A percentile compares a stretch with the other conserved stretches of the same genome.
Evolutionary conservation across 2,329 filamentous ascomycete genomes (phyloP).

Genomic region (Alternaria longipes): DNA sequence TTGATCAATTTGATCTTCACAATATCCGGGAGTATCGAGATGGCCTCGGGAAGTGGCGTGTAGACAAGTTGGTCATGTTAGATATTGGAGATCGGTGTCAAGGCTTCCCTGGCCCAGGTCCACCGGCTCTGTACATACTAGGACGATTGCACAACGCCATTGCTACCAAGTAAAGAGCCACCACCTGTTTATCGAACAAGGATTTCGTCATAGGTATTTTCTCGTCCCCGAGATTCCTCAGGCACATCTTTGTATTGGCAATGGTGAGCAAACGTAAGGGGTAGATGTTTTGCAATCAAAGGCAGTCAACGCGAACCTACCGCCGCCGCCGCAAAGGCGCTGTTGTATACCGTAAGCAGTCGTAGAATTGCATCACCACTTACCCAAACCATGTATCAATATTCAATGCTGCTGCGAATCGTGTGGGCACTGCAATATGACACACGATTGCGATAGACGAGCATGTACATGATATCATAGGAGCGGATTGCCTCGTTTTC

Average conservation of each 20-base stretch:
- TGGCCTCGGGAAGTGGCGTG: background rate
- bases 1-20: background rate
- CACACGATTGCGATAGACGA: conserved; percentile 21
- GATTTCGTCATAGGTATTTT: background rate
- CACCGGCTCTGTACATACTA: background rate
- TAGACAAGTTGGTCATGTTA: background rate
- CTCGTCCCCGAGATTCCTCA: background rate
- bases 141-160: background rate
- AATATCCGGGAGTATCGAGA: background rate
- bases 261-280: background rate
- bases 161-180: background rate
- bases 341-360: background rate
- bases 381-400: background rate
- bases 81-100: background rate
- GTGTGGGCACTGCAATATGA: conserved; percentile 18
- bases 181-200: background rate
- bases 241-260: background rate
- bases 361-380: background rate
- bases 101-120: background rate
- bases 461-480: conserved; percentile 9
- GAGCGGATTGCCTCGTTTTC: background rate
- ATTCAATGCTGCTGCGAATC: conserved; percentile 1
- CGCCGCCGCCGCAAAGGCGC: background rate
- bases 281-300: background rate
- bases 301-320: no score